Conservation (phyloP, 345 rosid species). For the Acer negundo region DNA sequence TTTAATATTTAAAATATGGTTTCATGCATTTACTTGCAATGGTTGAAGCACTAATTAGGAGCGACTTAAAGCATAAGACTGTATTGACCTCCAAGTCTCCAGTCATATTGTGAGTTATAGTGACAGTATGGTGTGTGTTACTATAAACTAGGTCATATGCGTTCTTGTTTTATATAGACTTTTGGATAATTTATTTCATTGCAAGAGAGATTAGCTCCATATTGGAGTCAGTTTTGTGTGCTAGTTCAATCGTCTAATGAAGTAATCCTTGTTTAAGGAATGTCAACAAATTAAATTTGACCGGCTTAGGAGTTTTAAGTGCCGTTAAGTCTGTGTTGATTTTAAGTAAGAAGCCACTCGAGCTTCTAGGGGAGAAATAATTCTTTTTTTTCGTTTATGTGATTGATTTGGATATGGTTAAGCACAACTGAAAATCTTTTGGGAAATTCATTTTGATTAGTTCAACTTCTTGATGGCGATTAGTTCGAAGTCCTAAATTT, state of each 20-base stretch:
- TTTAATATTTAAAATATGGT: neutral
- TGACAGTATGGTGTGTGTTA: neutral
- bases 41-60: too few species aligned
- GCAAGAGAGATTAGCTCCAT: neutral
- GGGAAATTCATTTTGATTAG: neutral
- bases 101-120: neutral
- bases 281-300: neutral
- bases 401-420: neutral
- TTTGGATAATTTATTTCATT: neutral
- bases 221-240: neutral
- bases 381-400: too few species aligned
- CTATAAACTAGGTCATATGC: neutral
- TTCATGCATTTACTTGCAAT: too few species aligned
- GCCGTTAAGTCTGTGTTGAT: neutral
- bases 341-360: neutral
- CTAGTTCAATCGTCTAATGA: neutral
- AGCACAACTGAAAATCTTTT: neutral
- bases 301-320: neutral
- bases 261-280: neutral
- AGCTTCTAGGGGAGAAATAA: neutral
- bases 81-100: too few species aligned
- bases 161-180: neutral
- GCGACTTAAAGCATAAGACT: too few species aligned
- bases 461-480: neutral
- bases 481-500: neutral